A percentile compares a stretch with the other conserved stretches of the same genome.
Evolutionary conservation across 2,329 filamentous ascomycete species (phyloP).

Genomic region (Penicillium sp.): DNA sequence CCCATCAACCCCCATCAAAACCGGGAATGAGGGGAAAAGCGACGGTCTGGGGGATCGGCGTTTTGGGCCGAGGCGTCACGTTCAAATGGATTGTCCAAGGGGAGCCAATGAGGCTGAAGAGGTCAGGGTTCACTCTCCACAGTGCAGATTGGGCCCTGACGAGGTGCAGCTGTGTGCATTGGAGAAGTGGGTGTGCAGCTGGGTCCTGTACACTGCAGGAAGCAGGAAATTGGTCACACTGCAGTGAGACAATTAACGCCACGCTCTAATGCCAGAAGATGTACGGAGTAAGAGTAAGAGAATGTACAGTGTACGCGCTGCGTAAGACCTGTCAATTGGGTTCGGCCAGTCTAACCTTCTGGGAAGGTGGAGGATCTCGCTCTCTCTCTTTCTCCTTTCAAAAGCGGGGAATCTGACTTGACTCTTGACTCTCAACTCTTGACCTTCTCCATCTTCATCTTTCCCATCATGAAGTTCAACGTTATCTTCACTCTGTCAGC

Average conservation of each 20-base stretch:
- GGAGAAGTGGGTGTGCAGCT: not conserved
- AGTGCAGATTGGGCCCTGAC: not conserved
- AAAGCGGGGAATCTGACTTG: not conserved
- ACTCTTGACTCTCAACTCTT: too few relatives aligned
- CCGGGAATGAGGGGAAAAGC: not conserved
- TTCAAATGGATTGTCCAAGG: not conserved
- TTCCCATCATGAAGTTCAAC: conserved; percentile 48
- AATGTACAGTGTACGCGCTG: not conserved
- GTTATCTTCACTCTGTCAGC: conserved; percentile 56
- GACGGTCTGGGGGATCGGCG: not conserved
- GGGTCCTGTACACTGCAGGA: too few relatives aligned
- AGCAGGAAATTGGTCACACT: too few relatives aligned
- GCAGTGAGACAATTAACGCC: not conserved
- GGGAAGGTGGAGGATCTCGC: not conserved
- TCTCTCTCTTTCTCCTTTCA: not conserved
- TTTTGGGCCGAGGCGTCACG: conserved; percentile 8
- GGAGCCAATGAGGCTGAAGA: not conserved
- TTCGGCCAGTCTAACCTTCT: not conserved
- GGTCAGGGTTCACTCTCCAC: not conserved
- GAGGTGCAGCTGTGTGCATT: not conserved
- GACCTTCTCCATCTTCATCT: not conserved
- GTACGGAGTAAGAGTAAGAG: too few relatives aligned
- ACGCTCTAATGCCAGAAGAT: not conserved
- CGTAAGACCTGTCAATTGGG: not conserved
- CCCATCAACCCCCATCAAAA: not conserved